Evolutionary conservation across 441 rosid genomes (phyloP).

Genomic region (Eugenia klotzschiana): DNA sequence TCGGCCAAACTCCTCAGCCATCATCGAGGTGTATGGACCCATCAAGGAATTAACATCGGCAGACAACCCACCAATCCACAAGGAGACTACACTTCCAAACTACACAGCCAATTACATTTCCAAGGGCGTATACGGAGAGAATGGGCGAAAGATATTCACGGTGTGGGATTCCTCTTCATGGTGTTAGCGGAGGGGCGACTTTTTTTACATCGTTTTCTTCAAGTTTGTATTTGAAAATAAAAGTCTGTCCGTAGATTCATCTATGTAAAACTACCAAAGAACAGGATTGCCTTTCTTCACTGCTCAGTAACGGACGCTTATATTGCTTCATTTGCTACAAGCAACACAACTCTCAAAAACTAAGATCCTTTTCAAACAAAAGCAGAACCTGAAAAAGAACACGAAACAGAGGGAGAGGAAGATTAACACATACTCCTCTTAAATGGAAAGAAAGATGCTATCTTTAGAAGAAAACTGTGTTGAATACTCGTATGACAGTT

Average conservation of each 20-base stretch:
- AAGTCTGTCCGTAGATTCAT: neutral
- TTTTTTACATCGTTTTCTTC: neutral
- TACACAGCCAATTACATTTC: neutral
- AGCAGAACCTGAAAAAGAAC: neutral
- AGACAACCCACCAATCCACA: neutral
- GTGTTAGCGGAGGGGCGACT: neutral
- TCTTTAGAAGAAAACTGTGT: too few relatives aligned
- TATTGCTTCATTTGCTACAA: neutral
- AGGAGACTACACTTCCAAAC: neutral
- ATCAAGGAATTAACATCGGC: conserved; percentile 6
- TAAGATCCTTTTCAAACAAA: neutral
- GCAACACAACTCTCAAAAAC: neutral
- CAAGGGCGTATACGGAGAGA: neutral
- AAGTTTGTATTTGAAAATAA: neutral
- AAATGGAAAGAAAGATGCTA: neutral
- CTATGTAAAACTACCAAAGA: too few relatives aligned
- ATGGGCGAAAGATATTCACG: neutral
- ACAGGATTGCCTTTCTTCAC: neutral
- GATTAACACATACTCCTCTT: neutral
- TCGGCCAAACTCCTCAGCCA: neutral
- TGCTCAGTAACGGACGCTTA: neutral
- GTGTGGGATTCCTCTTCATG: neutral
- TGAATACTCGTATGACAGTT: too few relatives aligned
- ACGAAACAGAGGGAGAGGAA: neutral
- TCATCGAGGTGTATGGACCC: neutral